Conservation (phyloP, 2,329 filamentous ascomycete species). For the Meredithiella fracta region DNA sequence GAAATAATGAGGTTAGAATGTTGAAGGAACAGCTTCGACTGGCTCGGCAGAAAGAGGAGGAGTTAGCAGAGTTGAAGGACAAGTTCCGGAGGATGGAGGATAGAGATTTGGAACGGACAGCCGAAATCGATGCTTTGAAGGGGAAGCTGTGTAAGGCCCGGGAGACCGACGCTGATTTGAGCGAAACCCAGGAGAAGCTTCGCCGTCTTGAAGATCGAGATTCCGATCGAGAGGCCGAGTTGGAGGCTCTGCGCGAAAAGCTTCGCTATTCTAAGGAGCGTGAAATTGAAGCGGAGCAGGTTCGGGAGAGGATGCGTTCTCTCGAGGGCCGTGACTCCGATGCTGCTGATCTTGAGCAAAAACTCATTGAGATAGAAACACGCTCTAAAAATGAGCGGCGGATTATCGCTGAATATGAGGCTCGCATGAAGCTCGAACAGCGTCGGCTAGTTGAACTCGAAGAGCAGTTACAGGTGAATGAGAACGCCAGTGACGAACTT, state of each 20-base stretch:
- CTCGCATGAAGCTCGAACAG: constrained; percentile 40
- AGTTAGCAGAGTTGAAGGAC: constrained; percentile 5
- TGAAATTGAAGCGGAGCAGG: constrained; percentile 11
- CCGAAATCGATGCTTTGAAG: constrained; percentile 10
- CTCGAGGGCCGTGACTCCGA: constrained; percentile 10
- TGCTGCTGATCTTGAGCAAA: constrained; percentile 26
- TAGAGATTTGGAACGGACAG: constrained; percentile 7
- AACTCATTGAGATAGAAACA: constrained; percentile 34
- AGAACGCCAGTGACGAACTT: constrained; percentile 30
- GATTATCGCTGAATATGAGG: constrained; percentile 37
- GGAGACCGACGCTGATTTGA: not conserved
- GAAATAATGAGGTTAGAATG: constrained; percentile 7
- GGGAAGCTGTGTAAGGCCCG: constrained; percentile 8
- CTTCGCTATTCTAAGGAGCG: constrained; percentile 9
- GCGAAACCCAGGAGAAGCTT: constrained; percentile 8
- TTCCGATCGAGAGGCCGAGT: constrained; percentile 8
- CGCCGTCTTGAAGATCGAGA: constrained; percentile 7
- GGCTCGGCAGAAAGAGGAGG: not conserved
- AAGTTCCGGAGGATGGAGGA: constrained; percentile 5
- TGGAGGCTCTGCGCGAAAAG: constrained; percentile 7
- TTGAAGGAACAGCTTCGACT: constrained; percentile 8
- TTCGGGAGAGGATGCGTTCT: constrained; percentile 2
- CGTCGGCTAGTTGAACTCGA: constrained; percentile 38
- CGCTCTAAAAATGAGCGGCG: constrained; percentile 40
- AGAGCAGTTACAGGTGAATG: constrained; percentile 24